Conservation (phyloP, 495 filamentous ascomycete species). For the Cenococcum geophilum region DNA sequence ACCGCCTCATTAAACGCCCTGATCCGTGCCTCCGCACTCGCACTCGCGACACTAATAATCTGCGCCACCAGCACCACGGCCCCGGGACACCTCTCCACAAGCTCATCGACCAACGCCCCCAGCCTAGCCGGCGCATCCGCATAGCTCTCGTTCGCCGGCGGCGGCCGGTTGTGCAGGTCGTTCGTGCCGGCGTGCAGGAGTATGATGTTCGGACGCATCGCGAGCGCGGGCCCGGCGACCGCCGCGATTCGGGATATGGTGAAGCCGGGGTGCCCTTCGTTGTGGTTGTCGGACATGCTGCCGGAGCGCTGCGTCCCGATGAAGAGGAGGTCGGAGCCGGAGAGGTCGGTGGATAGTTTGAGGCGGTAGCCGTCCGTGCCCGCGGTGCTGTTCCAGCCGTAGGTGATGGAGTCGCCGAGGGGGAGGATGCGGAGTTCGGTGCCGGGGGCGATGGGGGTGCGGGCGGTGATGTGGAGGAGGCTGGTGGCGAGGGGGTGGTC, state of each 20-base stretch:
- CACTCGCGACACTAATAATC: conserved; percentile 14
- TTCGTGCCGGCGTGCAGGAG: conserved; percentile 22
- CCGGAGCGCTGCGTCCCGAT: conserved; percentile 19
- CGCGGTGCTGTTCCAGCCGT: conserved; percentile 4
- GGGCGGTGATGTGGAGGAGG: not conserved
- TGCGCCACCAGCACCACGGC: conserved; percentile 16
- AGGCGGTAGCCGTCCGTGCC: conserved; percentile 22
- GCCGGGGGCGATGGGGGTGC: not conserved
- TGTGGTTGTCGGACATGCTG: conserved; percentile 19
- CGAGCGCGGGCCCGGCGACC: conserved; percentile 2
- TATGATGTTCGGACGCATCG: conserved; percentile 14
- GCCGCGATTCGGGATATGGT: conserved; percentile 12
- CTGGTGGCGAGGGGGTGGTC: not conserved
- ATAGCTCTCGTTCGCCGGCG: conserved; percentile 5
- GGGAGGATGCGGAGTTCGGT: conserved; percentile 19
- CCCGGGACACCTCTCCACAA: conserved; percentile 7
- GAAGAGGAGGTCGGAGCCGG: conserved; percentile 9
- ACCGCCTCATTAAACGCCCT: conserved; percentile 14
- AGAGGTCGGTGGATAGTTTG: conserved; percentile 4
- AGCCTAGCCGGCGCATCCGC: conserved; percentile 5
- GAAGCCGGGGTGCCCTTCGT: conserved; percentile 17
- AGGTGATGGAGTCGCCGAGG: conserved; percentile 23
- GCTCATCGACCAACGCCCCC: conserved; percentile 9
- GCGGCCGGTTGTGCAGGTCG: conserved; percentile 1
- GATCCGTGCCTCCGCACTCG: conserved; percentile 7